Evolutionary conservation across 2,329 filamentous ascomycete species (phyloP), one percentile per base, ranked within the genome.

Genomic region (Pseudogymnoascus sp.): DNA sequence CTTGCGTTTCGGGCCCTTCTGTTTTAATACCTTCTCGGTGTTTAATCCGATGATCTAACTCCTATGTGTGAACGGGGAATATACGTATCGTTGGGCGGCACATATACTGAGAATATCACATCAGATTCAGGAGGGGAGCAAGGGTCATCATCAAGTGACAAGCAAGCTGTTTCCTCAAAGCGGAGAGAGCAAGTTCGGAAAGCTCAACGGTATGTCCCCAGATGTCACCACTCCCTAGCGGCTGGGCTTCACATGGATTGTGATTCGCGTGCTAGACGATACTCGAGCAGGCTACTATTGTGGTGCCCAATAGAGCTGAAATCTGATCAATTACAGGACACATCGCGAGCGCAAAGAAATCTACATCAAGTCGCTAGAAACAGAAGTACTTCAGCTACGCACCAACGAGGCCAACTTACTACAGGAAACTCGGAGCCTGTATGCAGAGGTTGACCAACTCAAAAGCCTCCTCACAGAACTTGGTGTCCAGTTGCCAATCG

Each of bases 261-360:
- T 16, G n/a, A 31, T 54, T 31, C 23, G 14, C 48, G 8, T 23
- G 6, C 16, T 57, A 8, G n/a, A 34, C 8, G 4, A 1, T 31
- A 34, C 14, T 54, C n/a, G 2, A 13, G 10, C 13, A 5, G 48
- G 34, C 31, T 36, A 36, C 8, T 13, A 3, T 34, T 10, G 28
- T 34, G 8, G 4, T 19, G n/a, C 25, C 25, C n/a, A 19, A 54
- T 14, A 16, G 48, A 54, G 28, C 51, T 19, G 10, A 21, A 36
- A 19, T 21, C 28, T 3, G 10, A 16, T 34, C 25, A 36, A 34
- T 34, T 36, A 0, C 45, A 74, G 72, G 41, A 69, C 69, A 4
- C 74, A 74, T 60, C 72, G 73, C 10, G 69, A 72, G 1, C 72
- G 73, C 14, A 74, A 72, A 36, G 70, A 72, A 54, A 66, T 64